Evolutionary conservation across 352 stramenopile genomes (phyloP), one percentile per base, ranked within the genome.

Genomic region (Phytophthora idaei): DNA sequence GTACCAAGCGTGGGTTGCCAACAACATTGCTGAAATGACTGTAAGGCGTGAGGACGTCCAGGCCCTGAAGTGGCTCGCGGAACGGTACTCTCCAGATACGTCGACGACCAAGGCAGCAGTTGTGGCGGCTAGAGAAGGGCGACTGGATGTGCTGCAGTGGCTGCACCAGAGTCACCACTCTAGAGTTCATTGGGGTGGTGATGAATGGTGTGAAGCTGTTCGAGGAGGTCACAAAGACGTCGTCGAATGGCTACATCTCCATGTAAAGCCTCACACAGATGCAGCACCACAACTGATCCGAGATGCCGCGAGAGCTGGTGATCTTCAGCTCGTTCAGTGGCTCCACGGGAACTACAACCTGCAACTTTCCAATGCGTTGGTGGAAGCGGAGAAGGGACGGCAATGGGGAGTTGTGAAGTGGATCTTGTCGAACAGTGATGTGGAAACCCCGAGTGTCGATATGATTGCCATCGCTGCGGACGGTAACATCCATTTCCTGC

Each of bases 131-230:
- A 34, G n/a, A 27, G 12, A 39, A 34, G 61, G 45, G 8, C 50
- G 25, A 7, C 28, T 67, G 1, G 49, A 61, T n/a, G 50, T 71
- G 3, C 36, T 67, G 32, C 5, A 61, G 45, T 70, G 63, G 63
- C 34, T 67, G 51, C 32, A 58, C 25, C 27, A 53, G 25, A 44
- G 28, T 5, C 57, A 72, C 51, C 9, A 49, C 4, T 28, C 6
- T 6, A 47, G 64, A 42, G 64, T 72, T 25, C 32, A 41, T 28
- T 72, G 64, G 64, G 64, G 64, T 44, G 64, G 57, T 4, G 21
- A 46, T 5, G 64, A 71, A 21, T 67, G 49, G 64, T 57, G 50
- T 50, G 51, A 63, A 67, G 64, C 57, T 36, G 50, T 72, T 1
- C 15, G 37, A 11, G 37, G n/a, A 37, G 36, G 44, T 1, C 57